Base-by-base conservation (phyloP, 164 flowering plant species). In the Liriodendron chinense region DNA sequence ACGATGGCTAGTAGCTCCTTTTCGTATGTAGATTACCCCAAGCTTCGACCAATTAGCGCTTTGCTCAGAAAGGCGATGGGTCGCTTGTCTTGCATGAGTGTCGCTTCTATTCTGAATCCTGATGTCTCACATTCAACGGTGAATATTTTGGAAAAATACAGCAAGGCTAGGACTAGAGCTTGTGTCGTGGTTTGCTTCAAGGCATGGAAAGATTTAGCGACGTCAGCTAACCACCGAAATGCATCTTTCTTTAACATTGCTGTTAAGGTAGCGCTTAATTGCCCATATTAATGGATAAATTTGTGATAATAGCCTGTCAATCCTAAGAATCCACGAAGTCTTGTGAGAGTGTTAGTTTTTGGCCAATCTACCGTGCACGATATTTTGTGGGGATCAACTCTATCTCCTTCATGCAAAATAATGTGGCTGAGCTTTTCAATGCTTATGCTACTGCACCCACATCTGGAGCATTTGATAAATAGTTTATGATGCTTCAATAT, bases 61-160 rank as follows among this genome's bases (percentile, higher is more conserved):
- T 71, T 22, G 25, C 73, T 71, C 9, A 71, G 23, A 24, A 24
- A 71, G 20, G 73, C 64, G 3, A 53, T 23, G 12, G 73, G 73
- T 3, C 22, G 34, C 21, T 24, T 2, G 5, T 71, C 10, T 16
- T 53, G 64, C 64, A 21, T 34, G 43, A 34, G 43, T 34, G 5
- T 0, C 7, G 7, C 43, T 34, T 64, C 47, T 2, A 71, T 3
- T 25, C 73, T 48, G 2, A 21, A 8, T n/a, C 13, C 65, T 13
- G 65, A 71, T 2, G 64, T 63, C 25, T 71, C 73, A 50, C 63
- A 49, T 20, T 71, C 73, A 22, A 56, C n/a, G 20, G 10, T 20
- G 56, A 50, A 50, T 10, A 24, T 16, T 1, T 24, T 25, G 18
- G 7, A 16, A 25, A 71, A 50, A 12, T 56, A 64, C 1, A 47